Evolutionary conservation across 2,329 filamentous ascomycete genomes (phyloP).

Genomic region (Epichloe sibirici): DNA sequence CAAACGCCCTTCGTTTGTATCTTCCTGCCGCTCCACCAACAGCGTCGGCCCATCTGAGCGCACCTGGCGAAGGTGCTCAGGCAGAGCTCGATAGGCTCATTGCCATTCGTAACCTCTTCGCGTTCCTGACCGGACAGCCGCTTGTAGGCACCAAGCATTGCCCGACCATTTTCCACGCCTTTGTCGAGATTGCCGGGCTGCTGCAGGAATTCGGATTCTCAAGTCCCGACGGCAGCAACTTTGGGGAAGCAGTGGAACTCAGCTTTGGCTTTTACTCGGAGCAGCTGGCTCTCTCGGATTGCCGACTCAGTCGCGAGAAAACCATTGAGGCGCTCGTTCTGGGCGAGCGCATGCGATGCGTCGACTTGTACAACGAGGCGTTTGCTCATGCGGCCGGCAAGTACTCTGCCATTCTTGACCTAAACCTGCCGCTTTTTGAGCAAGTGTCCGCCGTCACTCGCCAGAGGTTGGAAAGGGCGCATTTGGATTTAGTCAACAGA

Average conservation of each 20-base stretch:
- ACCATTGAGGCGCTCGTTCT: conserved; percentile 83
- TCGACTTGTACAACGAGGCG: conserved; percentile 76
- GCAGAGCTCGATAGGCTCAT: conserved; percentile 42
- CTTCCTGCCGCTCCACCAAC: conserved; percentile 34
- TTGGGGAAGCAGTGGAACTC: conserved; percentile 46
- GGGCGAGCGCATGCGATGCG: conserved; percentile 73
- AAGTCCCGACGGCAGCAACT: conserved; percentile 43
- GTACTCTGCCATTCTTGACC: conserved; percentile 56
- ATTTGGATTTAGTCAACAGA: conserved; percentile 65
- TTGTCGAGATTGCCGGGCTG: conserved; percentile 40
- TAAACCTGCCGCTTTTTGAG: conserved; percentile 56
- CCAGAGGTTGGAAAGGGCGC: conserved; percentile 70
- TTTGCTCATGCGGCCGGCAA: conserved; percentile 88
- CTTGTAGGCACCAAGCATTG: conserved; percentile 44
- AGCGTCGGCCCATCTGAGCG: conserved; percentile 21
- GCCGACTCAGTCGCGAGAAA: conserved; percentile 72
- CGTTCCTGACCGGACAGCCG: conserved; percentile 51
- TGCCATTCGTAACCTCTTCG: conserved; percentile 52
- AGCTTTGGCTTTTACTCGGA: conserved; percentile 68
- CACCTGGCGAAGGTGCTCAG: conserved; percentile 19
- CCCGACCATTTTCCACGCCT: conserved; percentile 40
- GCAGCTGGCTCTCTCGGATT: conserved; percentile 65
- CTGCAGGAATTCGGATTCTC: conserved; percentile 46
- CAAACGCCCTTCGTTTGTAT: conserved; percentile 37
- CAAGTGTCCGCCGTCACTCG: conserved; percentile 60